phyloP scores from a whole-genome alignment of 805 yeast genomes.

The Middelhovenomyces tepae region DNA sequence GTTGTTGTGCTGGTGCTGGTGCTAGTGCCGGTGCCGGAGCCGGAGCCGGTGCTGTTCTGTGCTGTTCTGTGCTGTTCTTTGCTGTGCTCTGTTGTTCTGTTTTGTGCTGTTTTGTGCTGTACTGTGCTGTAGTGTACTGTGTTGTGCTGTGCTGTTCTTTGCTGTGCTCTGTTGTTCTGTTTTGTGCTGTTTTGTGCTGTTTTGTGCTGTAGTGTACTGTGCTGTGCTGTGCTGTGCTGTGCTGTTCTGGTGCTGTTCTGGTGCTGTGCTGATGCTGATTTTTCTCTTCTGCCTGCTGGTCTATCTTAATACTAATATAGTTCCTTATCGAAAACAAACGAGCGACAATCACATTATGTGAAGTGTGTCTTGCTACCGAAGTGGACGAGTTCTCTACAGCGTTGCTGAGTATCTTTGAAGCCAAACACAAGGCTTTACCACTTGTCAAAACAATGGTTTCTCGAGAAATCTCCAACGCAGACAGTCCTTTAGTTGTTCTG shows the following conservation, averaged over 20 bases:
- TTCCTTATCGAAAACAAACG: conserved; percentile 20
- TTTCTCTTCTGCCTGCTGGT: too few species aligned
- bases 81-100: conserved; percentile 3
- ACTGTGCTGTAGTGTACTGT: too few species aligned
- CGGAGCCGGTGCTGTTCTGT: too few species aligned
- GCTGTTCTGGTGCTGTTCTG: too few species aligned
- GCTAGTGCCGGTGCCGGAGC: too few species aligned
- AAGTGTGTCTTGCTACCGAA: conserved; percentile 57
- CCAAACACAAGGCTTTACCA: conserved; percentile 24
- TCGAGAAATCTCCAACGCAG: conserved; percentile 53
- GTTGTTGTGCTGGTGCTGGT: too few species aligned
- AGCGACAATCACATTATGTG: conserved; percentile 45
- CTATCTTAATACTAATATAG: too few species aligned
- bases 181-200: background rate
- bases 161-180: conserved; percentile 3
- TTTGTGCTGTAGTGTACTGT: too few species aligned
- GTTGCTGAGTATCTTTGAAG: conserved; percentile 45
- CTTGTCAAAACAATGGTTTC: conserved; percentile 47
- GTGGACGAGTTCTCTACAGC: conserved; percentile 65
- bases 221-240: too few species aligned
- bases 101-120: background rate
- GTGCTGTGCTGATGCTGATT: too few species aligned
- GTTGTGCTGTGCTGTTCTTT: too few species aligned
- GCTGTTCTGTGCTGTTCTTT: too few species aligned
- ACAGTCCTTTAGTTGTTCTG: conserved; percentile 61